Base-by-base conservation (phyloP, 225 moss, liverwort and hornwort genomes). In the Takakia lepidozioides region DNA sequence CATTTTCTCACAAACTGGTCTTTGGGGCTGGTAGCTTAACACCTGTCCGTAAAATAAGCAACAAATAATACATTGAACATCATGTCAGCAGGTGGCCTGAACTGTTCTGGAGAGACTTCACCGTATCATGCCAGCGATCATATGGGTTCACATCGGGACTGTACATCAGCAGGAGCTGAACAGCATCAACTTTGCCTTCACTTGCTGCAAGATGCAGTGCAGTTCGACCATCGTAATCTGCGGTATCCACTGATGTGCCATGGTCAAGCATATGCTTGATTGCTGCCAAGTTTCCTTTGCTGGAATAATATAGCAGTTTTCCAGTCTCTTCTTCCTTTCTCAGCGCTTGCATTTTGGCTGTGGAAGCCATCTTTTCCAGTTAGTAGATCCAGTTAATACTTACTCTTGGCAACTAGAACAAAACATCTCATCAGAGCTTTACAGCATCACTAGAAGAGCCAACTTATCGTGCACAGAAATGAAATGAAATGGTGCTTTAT, bases 201-300 rank as follows among this genome's bases (percentile, higher is more conserved):
- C 87, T 84, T 1, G 84, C 59, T 38, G 87, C 84, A 40, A 88
- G 67, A 50, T 88, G 87, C 37, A 88, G 70, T 24, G 87, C 84
- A 26, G 87, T 88, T 23, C 84, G 67, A 22, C 58, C 63, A 48
- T 88, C 87, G 21, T 84, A 80, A 55, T 88, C 87, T 15, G 73
- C 62, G 5, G 78, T 66, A 61, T 84, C 74, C 18, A 88, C 65
- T 16, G 49, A 15, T 25, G 64, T 57, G 13, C 65, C 66, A 59
- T 71, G 72, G 34, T 65, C 71, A 8, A 88, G 69, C 77, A 84
- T 80, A 40, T 63, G 52, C 69, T 70, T 59, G 36, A 88, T 52
- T 43, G 61, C 72, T 16, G 44, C 21, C 22, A 62, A 36, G 23
- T 84, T 57, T 54, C 81, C 87, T 37, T 59, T 81, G 22, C 68